Evolutionary conservation across 441 rosid species (phyloP).

Genomic region (Viola pubescens): DNA sequence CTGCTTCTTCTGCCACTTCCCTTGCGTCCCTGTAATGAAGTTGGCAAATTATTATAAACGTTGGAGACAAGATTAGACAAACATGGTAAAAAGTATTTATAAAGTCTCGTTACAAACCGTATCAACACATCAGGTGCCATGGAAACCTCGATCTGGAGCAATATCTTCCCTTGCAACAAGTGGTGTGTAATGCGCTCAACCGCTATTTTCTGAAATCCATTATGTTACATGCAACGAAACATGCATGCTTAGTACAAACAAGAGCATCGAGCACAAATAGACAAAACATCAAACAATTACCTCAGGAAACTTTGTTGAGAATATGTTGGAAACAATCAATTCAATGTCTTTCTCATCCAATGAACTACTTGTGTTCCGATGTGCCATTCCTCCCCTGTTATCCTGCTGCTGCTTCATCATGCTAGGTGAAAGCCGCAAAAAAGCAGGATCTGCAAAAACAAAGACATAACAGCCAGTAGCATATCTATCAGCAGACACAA

Average conservation of each 20-base stretch:
- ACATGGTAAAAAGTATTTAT: background rate
- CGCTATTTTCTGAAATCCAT: constrained; percentile 46
- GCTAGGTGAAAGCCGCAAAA: constrained; percentile 30
- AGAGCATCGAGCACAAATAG: no score
- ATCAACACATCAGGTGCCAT: constrained; percentile 52
- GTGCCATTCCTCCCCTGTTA: constrained; percentile 16
- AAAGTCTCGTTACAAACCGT: constrained; percentile 23
- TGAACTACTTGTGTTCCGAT: constrained; percentile 21
- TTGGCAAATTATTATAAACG: background rate
- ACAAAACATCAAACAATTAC: constrained; percentile 20
- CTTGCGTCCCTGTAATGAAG: constrained; percentile 51
- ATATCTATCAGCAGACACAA: background rate
- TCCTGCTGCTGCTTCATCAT: constrained; percentile 24
- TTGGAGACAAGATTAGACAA: background rate
- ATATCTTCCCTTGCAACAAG: constrained; percentile 51
- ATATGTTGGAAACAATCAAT: constrained; percentile 30
- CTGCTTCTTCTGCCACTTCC: constrained; percentile 61
- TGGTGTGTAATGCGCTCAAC: constrained; percentile 62
- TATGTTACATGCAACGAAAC: no score
- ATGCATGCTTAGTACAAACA: no score
- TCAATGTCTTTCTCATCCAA: constrained; percentile 41
- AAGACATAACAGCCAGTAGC: background rate
- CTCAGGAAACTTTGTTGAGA: constrained; percentile 45
- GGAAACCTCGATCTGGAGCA: constrained; percentile 57
- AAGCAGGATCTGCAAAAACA: constrained; percentile 61